phyloP scores from a whole-genome alignment of 75 land plant species.

The Picea sitchensis region DNA sequence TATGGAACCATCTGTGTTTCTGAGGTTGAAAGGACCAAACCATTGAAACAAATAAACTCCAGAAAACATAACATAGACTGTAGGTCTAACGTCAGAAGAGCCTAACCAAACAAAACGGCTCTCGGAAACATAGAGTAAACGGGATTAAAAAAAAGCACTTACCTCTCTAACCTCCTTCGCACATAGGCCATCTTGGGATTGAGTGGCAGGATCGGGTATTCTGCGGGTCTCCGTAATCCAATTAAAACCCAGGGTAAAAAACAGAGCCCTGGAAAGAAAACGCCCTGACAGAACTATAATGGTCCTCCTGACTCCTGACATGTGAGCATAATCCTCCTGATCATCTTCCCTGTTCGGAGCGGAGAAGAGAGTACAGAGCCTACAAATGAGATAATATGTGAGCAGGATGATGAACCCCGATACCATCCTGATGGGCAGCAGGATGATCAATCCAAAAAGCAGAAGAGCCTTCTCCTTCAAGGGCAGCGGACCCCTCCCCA shows the following conservation, averaged over 20 bases:
- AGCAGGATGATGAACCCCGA: slow-evolving; percentile 44
- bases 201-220: neutral
- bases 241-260: slow-evolving; percentile 82
- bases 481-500: slow-evolving; percentile 67
- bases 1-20: neutral
- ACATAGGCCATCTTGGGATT: neutral
- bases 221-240: slow-evolving; percentile 42
- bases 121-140: neutral
- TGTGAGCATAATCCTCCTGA: slow-evolving; percentile 76
- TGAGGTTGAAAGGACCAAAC: neutral
- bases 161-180: neutral
- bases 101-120: too few species aligned
- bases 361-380: slow-evolving; percentile 61
- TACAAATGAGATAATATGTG: slow-evolving; percentile 77
- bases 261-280: slow-evolving; percentile 66
- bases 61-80: too few species aligned
- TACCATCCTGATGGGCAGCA: slow-evolving; percentile 68
- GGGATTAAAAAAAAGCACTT: neutral
- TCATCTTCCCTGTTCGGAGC: slow-evolving; percentile 53
- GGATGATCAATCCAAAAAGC: slow-evolving; percentile 41
- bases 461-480: slow-evolving; percentile 67
- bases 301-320: slow-evolving; percentile 71
- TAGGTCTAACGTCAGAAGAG: too few species aligned
- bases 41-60: neutral
- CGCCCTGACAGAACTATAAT: slow-evolving; percentile 60